Evolutionary conservation across 768 basidiomycete species (phyloP).

Genomic region (Dacryopinax spathularia): DNA sequence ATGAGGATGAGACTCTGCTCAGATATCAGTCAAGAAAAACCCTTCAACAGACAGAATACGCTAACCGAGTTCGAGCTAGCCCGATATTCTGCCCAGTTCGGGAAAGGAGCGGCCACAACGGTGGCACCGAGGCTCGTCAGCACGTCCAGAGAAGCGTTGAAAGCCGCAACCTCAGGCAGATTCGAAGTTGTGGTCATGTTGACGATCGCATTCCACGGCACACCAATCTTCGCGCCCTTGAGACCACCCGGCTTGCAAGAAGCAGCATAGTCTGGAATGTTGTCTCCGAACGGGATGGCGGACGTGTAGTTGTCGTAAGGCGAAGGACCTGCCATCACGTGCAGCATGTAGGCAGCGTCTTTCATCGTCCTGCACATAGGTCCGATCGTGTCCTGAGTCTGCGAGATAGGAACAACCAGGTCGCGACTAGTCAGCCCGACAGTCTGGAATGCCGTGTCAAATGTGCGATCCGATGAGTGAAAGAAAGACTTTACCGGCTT

Average conservation of each 20-base stretch:
- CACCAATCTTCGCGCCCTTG: neutral
- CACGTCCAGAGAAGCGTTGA: neutral
- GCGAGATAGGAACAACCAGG: neutral
- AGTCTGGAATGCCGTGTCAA: too few species aligned
- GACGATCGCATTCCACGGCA: neutral
- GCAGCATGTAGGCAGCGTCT: neutral
- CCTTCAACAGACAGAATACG: too few species aligned
- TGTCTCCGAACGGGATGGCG: neutral
- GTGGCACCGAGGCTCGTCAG: neutral
- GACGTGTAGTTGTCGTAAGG: neutral
- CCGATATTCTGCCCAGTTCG: neutral
- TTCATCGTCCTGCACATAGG: neutral
- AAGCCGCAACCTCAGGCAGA: neutral
- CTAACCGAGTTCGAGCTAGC: neutral
- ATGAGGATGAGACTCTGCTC: too few species aligned
- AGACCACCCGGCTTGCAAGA: neutral
- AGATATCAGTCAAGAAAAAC: too few species aligned
- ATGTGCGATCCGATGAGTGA: too few species aligned
- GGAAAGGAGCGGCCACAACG: neutral
- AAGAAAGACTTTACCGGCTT: too few species aligned
- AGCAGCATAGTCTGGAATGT: neutral
- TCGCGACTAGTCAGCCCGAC: neutral
- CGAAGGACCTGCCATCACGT: neutral
- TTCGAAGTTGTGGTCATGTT: neutral
- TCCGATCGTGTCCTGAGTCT: neutral